A percentile compares a stretch with the other conserved stretches of the same genome.
Conservation (phyloP, 2,329 filamentous ascomycete species). For the Ceratocystis eucalypticola region DNA sequence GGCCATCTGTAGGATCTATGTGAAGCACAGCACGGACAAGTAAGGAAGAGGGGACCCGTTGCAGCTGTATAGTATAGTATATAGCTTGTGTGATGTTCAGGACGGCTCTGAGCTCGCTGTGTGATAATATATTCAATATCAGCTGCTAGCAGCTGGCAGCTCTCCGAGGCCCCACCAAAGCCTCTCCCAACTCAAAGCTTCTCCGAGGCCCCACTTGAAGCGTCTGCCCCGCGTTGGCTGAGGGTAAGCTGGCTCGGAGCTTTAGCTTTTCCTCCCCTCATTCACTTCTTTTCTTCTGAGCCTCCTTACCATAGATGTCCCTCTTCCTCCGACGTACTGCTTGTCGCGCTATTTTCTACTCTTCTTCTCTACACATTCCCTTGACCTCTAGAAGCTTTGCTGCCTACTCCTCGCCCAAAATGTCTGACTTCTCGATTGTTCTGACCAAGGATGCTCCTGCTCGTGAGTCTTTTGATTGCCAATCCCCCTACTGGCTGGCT, state of each 20-base stretch:
- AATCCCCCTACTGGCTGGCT: too few relatives aligned
- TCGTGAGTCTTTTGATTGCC: conserved; percentile 31
- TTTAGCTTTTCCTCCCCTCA: background rate
- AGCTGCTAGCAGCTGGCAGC: background rate
- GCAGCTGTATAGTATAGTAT: background rate
- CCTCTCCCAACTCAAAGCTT: background rate
- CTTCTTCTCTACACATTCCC: background rate
- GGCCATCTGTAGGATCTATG: conserved; percentile 17
- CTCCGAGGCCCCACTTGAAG: conserved; percentile 1
- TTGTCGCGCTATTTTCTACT: background rate
- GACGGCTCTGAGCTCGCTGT: background rate
- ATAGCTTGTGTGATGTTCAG: background rate
- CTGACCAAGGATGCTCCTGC: conserved; percentile 46
- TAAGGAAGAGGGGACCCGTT: background rate
- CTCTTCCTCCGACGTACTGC: conserved; percentile 7
- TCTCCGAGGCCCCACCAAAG: conserved; percentile 10
- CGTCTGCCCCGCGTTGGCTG: conserved; percentile 12
- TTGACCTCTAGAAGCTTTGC: conserved; percentile 10
- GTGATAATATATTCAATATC: background rate
- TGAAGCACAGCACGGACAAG: background rate
- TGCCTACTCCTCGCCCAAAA: conserved; percentile 10
- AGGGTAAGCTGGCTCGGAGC: conserved; percentile 16
- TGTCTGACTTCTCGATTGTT: conserved; percentile 27
- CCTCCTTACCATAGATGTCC: conserved; percentile 7
- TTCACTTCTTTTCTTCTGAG: background rate